Evolutionary conservation across 2,329 filamentous ascomycete species (phyloP).

Genomic region (Plenodomus biglobosus): DNA sequence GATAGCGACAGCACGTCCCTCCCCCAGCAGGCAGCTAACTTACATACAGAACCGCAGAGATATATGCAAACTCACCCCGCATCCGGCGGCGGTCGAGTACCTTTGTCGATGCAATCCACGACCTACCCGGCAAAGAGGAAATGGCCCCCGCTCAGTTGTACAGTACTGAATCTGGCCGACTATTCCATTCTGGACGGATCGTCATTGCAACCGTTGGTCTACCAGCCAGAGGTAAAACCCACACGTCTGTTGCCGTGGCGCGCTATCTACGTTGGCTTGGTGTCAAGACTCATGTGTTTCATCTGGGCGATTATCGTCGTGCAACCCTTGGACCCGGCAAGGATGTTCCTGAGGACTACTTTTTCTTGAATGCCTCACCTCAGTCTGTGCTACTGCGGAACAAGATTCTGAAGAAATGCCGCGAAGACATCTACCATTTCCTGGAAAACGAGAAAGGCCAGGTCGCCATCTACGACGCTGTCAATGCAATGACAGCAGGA

Average conservation of each 20-base stretch:
- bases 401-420: slow-evolving; percentile 96
- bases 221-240: slow-evolving; percentile 94
- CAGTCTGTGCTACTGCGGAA: slow-evolving; percentile 90
- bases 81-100: slow-evolving; percentile 93
- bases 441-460: slow-evolving; percentile 97
- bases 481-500: slow-evolving; percentile 84
- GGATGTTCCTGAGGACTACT: slow-evolving; percentile 93
- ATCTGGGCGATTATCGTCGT: slow-evolving; percentile 92
- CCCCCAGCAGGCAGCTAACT: not conserved
- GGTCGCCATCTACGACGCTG: slow-evolving; percentile 97
- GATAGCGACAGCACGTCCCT: slow-evolving; percentile 5
- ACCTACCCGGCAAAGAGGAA: slow-evolving; percentile 78
- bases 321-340: slow-evolving; percentile 82
- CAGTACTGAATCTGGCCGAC: slow-evolving; percentile 93
- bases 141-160: slow-evolving; percentile 96
- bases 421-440: slow-evolving; percentile 96
- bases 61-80: slow-evolving; percentile 84
- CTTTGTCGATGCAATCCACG: slow-evolving; percentile 96
- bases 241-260: slow-evolving; percentile 93
- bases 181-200: slow-evolving; percentile 96
- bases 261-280: slow-evolving; percentile 96
- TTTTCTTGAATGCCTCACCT: slow-evolving; percentile 91
- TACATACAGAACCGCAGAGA: slow-evolving; percentile 73
- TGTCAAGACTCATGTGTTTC: slow-evolving; percentile 97
- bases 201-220: slow-evolving; percentile 96